Conservation (phyloP, 2,329 filamentous ascomycete genomes). For the Mollisiaceae sp. region DNA sequence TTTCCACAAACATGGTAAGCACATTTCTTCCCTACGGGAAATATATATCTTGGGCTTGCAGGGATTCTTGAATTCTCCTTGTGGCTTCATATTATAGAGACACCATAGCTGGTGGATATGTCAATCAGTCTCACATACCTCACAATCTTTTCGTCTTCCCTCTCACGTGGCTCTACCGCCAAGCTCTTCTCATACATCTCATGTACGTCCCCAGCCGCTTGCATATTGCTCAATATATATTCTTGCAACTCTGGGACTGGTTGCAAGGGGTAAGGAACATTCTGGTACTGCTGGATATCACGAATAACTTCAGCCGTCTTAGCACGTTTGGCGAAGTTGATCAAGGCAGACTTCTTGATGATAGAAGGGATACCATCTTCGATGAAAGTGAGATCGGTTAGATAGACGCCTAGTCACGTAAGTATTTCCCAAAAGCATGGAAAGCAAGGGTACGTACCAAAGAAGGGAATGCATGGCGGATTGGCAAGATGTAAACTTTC, state of each 20-base stretch:
- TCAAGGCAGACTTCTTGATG: slow-evolving; percentile 93
- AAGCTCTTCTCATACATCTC: slow-evolving; percentile 99
- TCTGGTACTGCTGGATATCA: slow-evolving; percentile 98
- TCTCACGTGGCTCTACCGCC: slow-evolving; percentile 89
- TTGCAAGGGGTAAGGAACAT: slow-evolving; percentile 91
- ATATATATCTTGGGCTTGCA: slow-evolving; percentile 26
- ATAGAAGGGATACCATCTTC: slow-evolving; percentile 97
- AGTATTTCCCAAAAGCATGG: slow-evolving; percentile 14
- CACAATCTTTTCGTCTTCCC: slow-evolving; percentile 99
- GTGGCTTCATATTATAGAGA: slow-evolving; percentile 27
- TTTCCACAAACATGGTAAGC: slow-evolving; percentile 36
- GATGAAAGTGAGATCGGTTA: slow-evolving; percentile 97
- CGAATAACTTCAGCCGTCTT: slow-evolving; percentile 99
- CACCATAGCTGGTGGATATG: slow-evolving; percentile 29
- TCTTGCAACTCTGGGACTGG: slow-evolving; percentile 92
- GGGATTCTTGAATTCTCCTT: slow-evolving; percentile 23
- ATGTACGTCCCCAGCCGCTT: slow-evolving; percentile 92
- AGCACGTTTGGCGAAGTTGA: slow-evolving; percentile 97
- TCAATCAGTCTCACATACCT: slow-evolving; percentile 57
- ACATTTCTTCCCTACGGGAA: slow-evolving; percentile 30
- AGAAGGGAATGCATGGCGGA: slow-evolving; percentile 97
- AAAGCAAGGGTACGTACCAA: slow-evolving; percentile 65
- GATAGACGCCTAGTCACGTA: slow-evolving; percentile 74
- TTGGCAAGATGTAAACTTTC: slow-evolving; percentile 92
- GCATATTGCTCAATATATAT: slow-evolving; percentile 96